Evolutionary conservation across 139 green algal species (phyloP).

Genomic region (Gonium pectorale): DNA sequence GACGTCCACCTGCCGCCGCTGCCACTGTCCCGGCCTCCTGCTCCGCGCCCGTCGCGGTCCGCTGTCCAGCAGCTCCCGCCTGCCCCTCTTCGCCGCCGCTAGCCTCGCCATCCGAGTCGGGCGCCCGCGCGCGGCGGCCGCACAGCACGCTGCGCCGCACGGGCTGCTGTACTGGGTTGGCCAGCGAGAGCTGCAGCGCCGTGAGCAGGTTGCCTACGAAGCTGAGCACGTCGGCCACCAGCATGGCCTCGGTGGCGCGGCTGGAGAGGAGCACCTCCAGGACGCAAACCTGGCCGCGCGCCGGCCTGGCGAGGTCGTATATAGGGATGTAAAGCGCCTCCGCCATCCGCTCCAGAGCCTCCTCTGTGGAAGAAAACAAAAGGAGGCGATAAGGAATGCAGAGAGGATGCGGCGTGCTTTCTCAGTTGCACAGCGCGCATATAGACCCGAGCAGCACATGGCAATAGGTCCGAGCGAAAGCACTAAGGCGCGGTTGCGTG

Average conservation of each 20-base stretch:
- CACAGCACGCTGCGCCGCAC: slow-evolving; percentile 55
- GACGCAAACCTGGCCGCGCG: slow-evolving; percentile 51
- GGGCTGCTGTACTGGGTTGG: slow-evolving; percentile 59
- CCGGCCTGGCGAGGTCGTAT: slow-evolving; percentile 45
- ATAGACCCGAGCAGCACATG: no score
- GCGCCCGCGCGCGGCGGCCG: slow-evolving; percentile 43
- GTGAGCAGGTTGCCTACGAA: slow-evolving; percentile 49
- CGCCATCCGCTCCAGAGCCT: slow-evolving; percentile 43
- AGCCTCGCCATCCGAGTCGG: slow-evolving; percentile 47
- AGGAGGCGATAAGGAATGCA: background rate
- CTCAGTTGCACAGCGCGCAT: no score
- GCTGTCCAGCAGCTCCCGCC: no score
- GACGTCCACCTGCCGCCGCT: background rate
- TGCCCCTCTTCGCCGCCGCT: background rate
- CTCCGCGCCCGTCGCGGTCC: no score
- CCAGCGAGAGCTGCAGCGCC: slow-evolving; percentile 54
- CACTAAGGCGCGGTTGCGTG: no score
- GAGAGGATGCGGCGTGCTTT: no score
- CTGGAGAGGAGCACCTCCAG: slow-evolving; percentile 62
- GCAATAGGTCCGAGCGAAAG: no score
- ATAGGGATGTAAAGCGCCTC: slow-evolving; percentile 66
- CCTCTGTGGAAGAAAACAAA: slow-evolving; percentile 33
- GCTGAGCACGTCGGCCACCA: slow-evolving; percentile 60
- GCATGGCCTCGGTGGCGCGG: slow-evolving; percentile 50
- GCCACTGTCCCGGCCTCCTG: background rate